Evolutionary conservation across 345 rosid species (phyloP).

Genomic region (Aquilaria yunnanensis): DNA sequence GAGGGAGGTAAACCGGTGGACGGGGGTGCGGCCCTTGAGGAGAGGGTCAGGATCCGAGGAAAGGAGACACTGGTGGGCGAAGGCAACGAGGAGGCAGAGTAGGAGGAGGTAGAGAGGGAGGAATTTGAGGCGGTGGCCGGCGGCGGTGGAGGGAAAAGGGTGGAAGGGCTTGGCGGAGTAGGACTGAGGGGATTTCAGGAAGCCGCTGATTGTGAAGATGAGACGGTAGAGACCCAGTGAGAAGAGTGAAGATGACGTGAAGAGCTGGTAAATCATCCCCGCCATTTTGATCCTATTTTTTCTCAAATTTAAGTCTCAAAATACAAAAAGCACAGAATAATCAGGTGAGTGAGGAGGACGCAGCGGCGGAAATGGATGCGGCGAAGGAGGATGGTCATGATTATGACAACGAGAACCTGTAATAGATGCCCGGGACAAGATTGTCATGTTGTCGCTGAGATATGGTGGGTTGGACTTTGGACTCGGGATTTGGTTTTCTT

Average conservation of each 20-base stretch:
- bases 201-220: conserved; percentile 51
- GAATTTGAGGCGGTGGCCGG: conserved; percentile 36
- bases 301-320: no score
- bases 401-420: no score
- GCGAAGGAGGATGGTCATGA: background rate
- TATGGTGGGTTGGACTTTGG: no score
- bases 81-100: conserved; percentile 56
- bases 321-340: no score
- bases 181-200: conserved; percentile 62
- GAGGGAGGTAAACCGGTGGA: conserved; percentile 77
- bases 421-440: no score
- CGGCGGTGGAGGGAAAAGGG: conserved; percentile 34
- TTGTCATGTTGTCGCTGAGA: no score
- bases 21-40: conserved; percentile 75
- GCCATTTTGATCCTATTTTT: conserved; percentile 31
- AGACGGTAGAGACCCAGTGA: conserved; percentile 71
- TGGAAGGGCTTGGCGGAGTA: conserved; percentile 82
- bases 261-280: conserved; percentile 49
- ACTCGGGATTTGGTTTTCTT: no score
- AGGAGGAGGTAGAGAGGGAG: conserved; percentile 53
- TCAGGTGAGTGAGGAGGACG: background rate
- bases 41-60: conserved; percentile 82
- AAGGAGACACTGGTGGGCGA: conserved; percentile 54
- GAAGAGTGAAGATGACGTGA: conserved; percentile 54
- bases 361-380: background rate